phyloP scores from a whole-genome alignment of 345 rosid genomes.

The Euphorbia pulcherrima region DNA sequence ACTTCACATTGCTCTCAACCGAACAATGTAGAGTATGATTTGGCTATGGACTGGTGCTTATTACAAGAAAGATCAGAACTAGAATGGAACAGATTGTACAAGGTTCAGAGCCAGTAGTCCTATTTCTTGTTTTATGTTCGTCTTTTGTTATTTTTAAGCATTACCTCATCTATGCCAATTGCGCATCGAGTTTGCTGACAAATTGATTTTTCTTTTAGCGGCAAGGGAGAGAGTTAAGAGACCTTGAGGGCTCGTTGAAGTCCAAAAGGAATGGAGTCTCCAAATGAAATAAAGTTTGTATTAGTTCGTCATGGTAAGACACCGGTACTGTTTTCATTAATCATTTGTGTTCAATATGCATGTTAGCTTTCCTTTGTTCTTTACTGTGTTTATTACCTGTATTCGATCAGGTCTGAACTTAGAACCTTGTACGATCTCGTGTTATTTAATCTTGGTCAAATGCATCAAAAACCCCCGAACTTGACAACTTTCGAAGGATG shows the following conservation, averaged over 20 bases:
- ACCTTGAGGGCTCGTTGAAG: conserved; percentile 40
- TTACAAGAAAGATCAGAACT: conserved; percentile 43
- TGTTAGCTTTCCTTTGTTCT: background rate
- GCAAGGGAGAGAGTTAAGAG: conserved; percentile 49
- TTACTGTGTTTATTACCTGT: background rate
- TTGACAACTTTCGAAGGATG: too few relatives aligned
- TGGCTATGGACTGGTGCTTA: conserved; percentile 85
- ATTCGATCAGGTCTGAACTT: too few relatives aligned
- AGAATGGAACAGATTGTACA: conserved; percentile 29
- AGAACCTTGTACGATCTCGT: background rate
- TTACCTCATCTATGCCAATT: conserved; percentile 8
- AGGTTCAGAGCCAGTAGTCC: conserved; percentile 34
- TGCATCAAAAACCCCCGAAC: too few relatives aligned
- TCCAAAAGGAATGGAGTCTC: conserved; percentile 34
- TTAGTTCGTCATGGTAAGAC: conserved; percentile 15
- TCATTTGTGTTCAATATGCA: background rate
- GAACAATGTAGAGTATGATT: conserved; percentile 74
- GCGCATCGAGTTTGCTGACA: background rate
- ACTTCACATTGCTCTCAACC: conserved; percentile 90
- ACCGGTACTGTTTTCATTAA: background rate
- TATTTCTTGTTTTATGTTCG: background rate
- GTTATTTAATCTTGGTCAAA: background rate
- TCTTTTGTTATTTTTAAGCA: conserved; percentile 2
- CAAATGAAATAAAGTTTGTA: conserved; percentile 25
- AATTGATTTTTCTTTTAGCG: conserved; percentile 33